phyloP scores from a whole-genome alignment of 1,284 basidiomycete species.

The Cryptococcus neoformans region DNA sequence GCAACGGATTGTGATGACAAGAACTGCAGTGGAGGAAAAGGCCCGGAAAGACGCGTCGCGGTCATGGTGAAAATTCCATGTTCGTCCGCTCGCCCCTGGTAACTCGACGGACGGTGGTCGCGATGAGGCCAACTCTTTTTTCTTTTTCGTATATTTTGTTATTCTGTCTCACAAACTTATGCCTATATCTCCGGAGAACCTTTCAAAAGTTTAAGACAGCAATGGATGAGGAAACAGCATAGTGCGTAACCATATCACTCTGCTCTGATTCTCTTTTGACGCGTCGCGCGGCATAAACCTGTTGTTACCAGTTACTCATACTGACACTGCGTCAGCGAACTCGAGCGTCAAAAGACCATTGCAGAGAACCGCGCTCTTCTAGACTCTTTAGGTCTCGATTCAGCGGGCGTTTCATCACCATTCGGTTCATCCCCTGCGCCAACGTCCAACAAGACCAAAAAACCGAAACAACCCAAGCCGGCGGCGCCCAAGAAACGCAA shows the following conservation, averaged over 20 bases:
- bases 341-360: slow-evolving; percentile 48
- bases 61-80: no score
- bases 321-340: slow-evolving; percentile 31
- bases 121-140: no score
- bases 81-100: no score
- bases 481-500: slow-evolving; percentile 24
- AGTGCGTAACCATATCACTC: slow-evolving; percentile 17
- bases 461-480: slow-evolving; percentile 11
- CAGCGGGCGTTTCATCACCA: background rate
- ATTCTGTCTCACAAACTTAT: no score
- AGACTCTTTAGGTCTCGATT: slow-evolving; percentile 46
- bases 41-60: no score
- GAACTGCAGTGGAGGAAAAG: no score
- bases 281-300: background rate
- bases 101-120: no score
- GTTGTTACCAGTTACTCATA: no score
- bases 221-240: slow-evolving; percentile 39
- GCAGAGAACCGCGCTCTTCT: slow-evolving; percentile 48
- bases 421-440: slow-evolving; percentile 3
- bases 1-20: no score
- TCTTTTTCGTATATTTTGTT: no score
- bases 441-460: background rate
- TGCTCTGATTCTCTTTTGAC: background rate
- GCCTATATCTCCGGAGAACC: background rate
- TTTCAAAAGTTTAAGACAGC: background rate